Percentiles rank a stretch among this genome's conserved stretches.
Conservation (phyloP, 768 basidiomycete genomes). For the Chalciporus sphaerocephalus region DNA sequence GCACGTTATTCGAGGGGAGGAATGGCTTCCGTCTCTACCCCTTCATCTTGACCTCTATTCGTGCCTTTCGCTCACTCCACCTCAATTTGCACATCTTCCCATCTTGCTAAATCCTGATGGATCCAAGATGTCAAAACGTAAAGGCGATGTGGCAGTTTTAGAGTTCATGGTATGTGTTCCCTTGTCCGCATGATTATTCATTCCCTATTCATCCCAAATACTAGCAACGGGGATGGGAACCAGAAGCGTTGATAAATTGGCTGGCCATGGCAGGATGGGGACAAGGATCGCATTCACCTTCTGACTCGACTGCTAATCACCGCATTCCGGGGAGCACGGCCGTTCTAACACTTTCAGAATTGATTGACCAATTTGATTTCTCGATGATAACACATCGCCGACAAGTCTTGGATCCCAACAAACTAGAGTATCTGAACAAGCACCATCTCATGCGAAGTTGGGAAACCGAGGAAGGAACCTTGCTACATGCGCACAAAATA, state of each 20-base stretch:
- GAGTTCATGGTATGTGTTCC: constrained; percentile 69
- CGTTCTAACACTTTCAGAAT: constrained; percentile 56
- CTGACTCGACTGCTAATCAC: constrained; percentile 20
- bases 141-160: constrained; percentile 81
- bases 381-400: constrained; percentile 74
- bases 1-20: constrained; percentile 94
- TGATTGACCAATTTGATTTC: constrained; percentile 75
- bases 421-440: constrained; percentile 87
- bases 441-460: constrained; percentile 66
- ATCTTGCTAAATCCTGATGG: constrained; percentile 87
- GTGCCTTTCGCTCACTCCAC: constrained; percentile 63
- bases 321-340: constrained; percentile 62
- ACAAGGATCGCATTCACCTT: constrained; percentile 38
- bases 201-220: neutral
- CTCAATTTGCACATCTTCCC: constrained; percentile 88
- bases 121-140: constrained; percentile 91
- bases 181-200: neutral
- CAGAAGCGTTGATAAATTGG: constrained; percentile 86
- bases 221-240: constrained; percentile 86
- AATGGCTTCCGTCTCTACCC: constrained; percentile 93
- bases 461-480: constrained; percentile 46
- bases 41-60: constrained; percentile 89
- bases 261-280: constrained; percentile 95
- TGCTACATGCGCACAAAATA: constrained; percentile 51
- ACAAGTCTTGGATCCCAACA: constrained; percentile 71